Base-by-base conservation (phyloP, 371 early-diverging fungal species). In the Syncephalis fuscata region DNA sequence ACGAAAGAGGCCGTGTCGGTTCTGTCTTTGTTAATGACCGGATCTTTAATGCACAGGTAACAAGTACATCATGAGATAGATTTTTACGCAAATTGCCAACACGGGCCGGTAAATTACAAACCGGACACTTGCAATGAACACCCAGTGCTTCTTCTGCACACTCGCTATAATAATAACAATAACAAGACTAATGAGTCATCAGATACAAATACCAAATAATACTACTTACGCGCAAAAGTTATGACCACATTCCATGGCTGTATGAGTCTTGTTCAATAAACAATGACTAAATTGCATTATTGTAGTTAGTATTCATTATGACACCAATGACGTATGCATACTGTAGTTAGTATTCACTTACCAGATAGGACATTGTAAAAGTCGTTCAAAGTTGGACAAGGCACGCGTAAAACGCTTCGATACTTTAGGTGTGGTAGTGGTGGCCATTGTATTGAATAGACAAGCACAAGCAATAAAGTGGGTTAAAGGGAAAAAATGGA, bases 241-340 rank as follows among this genome's bases (percentile, higher is more conserved):
- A 46, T 69, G 70, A 4, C 59, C 62, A 0, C 61, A 67, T 38
- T 47, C 59, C 0, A 37, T 53, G 38, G 55, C 21, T 4, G 49
- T 50, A 36, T 49, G 48, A 9, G 60, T 42, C 24, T 52, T 46
- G 21, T 39, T 43, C n/a, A 59, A n/a, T 9, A 56, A 48, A 8
- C 15, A 8, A 41, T 21, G 21, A 41, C 41, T 41, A n/a, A 37
- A n/a, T n/a, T n/a, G n/a, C n/a, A n/a, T n/a, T n/a, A n/a, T n/a
- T n/a, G n/a, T n/a, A n/a, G n/a, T n/a, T n/a, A n/a, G n/a, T n/a
- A n/a, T n/a, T n/a, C n/a, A n/a, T n/a, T n/a, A n/a, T n/a, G n/a
- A n/a, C n/a, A n/a, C n/a, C n/a, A n/a, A n/a, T n/a, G n/a, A n/a
- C n/a, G n/a, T n/a, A n/a, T n/a, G n/a, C n/a, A n/a, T n/a, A n/a